Base-by-base conservation (phyloP, 306 rosid genomes). In the Quercus gilva region DNA sequence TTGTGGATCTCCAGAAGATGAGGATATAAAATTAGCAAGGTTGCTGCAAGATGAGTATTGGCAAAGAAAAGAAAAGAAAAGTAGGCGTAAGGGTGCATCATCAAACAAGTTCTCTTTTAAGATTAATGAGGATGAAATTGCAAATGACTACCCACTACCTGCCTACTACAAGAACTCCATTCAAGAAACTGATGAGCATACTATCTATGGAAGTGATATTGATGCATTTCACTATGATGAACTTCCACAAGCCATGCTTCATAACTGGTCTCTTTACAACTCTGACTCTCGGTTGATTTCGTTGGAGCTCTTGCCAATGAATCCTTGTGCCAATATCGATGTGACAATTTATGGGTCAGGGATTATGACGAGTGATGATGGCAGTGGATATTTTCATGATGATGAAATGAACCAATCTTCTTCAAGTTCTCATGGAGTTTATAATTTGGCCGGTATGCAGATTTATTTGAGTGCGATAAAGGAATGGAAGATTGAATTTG, bases 401-500 rank as follows among this genome's bases (percentile, higher is more conserved):
- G 91, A 90, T 55, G 41, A 69, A 61, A 76, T 83, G 33, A 29
- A 29, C 60, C 96, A 89, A 76, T 88, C 94, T 70, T 88, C 91
- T 74, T 92, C 97, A 74, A 25, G 52, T 56, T 78, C 86, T 75
- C 67, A 85, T 52, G 94, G 81, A 76, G 84, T 74, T 41, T 84
- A 89, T 65, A 80, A 21, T 78, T 31, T 75, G 17, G 91, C 89
- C 84, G 99, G 99, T 56, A 91, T 93, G 51, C 98, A 98, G 59
- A 88, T 90, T 79, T 95, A 86, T 86, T 83, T 93, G 76, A 95
- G 96, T 84, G 92, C 94, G 15, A 93, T 95, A 76, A 95, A 93
- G 84, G 99, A 93, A 75, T 95, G 99, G 99, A 85, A 91, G 97
- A 90, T 95, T 78, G 99, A 95, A 82, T 90, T 89, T 83, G 99